Percentiles rank a stretch among this genome's conserved stretches.
Conservation (phyloP, 441 rosid genomes). For the Gossypium trilobum region DNA sequence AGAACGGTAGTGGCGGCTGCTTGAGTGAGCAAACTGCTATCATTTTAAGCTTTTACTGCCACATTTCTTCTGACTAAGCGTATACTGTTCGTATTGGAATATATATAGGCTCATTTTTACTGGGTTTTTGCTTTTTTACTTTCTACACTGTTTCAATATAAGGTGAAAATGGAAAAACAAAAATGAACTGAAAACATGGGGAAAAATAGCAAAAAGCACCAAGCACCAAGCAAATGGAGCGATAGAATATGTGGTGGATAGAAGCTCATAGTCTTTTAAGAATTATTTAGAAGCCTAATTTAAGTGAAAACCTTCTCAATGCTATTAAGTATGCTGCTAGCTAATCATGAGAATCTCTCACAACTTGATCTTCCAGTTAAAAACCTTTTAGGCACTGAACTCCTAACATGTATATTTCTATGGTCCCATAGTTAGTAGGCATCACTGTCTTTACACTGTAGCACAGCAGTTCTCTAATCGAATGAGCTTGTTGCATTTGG, state of each 20-base stretch:
- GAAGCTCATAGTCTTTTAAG: not conserved
- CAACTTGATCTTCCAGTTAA: not conserved
- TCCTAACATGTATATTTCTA: not conserved
- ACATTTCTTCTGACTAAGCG: not conserved
- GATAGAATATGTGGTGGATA: not conserved
- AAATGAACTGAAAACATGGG: not conserved
- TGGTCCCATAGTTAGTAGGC: not conserved
- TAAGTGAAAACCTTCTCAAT: not conserved
- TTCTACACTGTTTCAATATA: not conserved
- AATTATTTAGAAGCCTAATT: not conserved
- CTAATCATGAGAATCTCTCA: not conserved
- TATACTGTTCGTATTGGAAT: not conserved
- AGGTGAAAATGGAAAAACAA: not conserved
- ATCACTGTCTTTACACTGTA: not conserved
- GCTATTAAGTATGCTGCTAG: not conserved
- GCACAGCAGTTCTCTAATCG: not conserved
- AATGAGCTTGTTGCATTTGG: not conserved
- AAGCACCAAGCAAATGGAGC: not conserved
- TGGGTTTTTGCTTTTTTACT: not conserved
- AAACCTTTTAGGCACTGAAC: not conserved
- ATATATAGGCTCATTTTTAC: not conserved
- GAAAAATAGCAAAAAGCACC: not conserved
- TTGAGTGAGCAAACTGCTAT: not conserved
- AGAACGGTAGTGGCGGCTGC: not conserved
- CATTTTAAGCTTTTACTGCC: not conserved